phyloP scores from a whole-genome alignment of 2,329 filamentous ascomycete genomes.

The Microsporum audouinii region DNA sequence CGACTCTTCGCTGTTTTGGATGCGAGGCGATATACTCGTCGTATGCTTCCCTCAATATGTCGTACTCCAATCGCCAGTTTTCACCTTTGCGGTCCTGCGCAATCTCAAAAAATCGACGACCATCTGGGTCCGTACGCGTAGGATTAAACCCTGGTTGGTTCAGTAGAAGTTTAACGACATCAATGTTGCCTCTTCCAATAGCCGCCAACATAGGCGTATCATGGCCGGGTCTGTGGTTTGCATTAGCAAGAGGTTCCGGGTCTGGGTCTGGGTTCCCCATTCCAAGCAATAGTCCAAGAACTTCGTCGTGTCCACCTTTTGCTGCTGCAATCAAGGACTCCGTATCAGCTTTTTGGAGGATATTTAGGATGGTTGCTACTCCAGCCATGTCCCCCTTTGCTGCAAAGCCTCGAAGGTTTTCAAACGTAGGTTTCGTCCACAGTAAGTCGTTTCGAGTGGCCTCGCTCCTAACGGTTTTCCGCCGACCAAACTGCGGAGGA shows the following conservation, averaged over 20 bases:
- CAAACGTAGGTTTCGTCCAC: constrained; percentile 41
- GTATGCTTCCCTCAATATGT: constrained; percentile 59
- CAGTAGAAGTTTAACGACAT: constrained; percentile 69
- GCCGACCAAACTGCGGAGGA: constrained; percentile 25
- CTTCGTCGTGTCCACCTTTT: constrained; percentile 78
- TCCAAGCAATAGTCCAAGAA: constrained; percentile 66
- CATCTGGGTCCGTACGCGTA: constrained; percentile 58
- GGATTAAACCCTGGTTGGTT: constrained; percentile 73
- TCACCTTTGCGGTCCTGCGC: constrained; percentile 72
- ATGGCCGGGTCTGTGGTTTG: constrained; percentile 51
- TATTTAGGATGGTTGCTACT: constrained; percentile 40
- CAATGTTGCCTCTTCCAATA: constrained; percentile 76
- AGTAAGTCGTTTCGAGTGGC: constrained; percentile 40
- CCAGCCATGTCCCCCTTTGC: constrained; percentile 40
- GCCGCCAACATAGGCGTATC: constrained; percentile 90
- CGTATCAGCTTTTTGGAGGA: constrained; percentile 54
- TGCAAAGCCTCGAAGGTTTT: constrained; percentile 39
- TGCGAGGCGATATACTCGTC: constrained; percentile 26
- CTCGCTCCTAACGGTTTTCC: constrained; percentile 40
- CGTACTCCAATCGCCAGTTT: constrained; percentile 79
- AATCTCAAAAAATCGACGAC: constrained; percentile 76
- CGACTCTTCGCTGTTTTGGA: constrained; percentile 24
- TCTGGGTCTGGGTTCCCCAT: constrained; percentile 57
- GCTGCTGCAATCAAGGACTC: constrained; percentile 85
- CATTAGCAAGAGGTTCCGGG: constrained; percentile 49